Evolutionary conservation across 306 rosid genomes (phyloP).

Genomic region (Cucumis hystrix): DNA sequence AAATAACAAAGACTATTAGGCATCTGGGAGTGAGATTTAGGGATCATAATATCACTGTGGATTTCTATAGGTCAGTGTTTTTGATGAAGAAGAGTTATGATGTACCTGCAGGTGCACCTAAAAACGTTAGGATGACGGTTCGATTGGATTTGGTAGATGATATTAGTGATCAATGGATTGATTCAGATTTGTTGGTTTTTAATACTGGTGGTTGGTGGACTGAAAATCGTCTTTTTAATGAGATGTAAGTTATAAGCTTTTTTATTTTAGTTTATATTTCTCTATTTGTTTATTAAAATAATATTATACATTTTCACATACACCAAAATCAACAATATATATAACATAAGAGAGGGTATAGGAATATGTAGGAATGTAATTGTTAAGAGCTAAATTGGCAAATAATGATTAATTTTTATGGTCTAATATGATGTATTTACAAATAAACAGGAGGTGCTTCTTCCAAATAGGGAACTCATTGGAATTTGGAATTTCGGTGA

Average conservation of each 20-base stretch:
- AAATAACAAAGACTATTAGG: conserved; percentile 53
- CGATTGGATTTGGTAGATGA: conserved; percentile 65
- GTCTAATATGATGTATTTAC: background rate
- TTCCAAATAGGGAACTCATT: conserved; percentile 55
- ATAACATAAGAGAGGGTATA: no score
- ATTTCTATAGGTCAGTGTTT: conserved; percentile 77
- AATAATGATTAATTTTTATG: background rate
- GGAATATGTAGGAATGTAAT: no score
- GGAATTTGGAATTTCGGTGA: conserved; percentile 56
- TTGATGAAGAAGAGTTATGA: conserved; percentile 41
- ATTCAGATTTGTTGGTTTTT: conserved; percentile 74
- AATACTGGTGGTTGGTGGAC: conserved; percentile 98
- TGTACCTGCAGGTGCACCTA: conserved; percentile 41
- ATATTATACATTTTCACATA: no score
- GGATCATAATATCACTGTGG: conserved; percentile 42
- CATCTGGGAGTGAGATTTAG: conserved; percentile 54
- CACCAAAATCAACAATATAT: no score
- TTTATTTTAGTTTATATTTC: no score
- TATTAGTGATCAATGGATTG: conserved; percentile 64
- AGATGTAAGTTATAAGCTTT: conserved; percentile 37
- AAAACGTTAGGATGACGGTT: conserved; percentile 55
- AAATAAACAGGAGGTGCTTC: conserved; percentile 53
- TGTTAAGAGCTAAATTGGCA: no score
- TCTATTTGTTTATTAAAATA: no score
- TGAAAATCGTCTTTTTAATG: conserved; percentile 40